Evolutionary conservation across 2,329 filamentous ascomycete genomes (phyloP).

Genomic region (Sporothrix dimorphospora): DNA sequence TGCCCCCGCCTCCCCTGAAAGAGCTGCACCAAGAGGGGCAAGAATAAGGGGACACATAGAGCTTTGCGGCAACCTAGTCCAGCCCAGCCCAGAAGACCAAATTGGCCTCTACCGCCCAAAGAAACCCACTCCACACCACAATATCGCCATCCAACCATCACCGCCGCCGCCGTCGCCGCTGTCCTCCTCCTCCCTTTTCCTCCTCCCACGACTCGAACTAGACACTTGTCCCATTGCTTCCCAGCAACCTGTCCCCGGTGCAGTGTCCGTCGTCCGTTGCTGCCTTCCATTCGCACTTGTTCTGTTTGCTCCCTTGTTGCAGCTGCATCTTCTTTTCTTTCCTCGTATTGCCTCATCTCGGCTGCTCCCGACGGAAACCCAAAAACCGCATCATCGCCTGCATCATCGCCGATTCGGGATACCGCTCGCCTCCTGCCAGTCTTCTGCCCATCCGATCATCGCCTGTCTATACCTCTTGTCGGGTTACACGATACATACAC

Average conservation of each 20-base stretch:
- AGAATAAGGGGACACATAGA: background rate
- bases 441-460: background rate
- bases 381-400: background rate
- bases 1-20: constrained; percentile 8
- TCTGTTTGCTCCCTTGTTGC: background rate
- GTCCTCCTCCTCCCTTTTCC: constrained; percentile 25
- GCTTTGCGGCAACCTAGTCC: constrained; percentile 7
- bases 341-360: background rate
- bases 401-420: background rate
- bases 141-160: constrained; percentile 28
- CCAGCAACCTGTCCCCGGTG: constrained; percentile 15
- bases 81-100: constrained; percentile 29
- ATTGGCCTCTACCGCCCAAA: constrained; percentile 29
- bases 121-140: constrained; percentile 21
- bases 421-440: background rate
- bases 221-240: constrained; percentile 27
- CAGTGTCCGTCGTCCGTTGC: constrained; percentile 18
- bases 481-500: background rate
- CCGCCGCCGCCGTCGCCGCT: constrained; percentile 19
- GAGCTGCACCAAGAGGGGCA: constrained; percentile 22
- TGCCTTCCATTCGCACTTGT: background rate
- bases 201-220: constrained; percentile 9
- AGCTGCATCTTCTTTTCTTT: constrained; percentile 7
- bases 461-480: background rate
- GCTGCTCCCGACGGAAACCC: background rate